Conservation (phyloP, 805 yeast genomes). For the Candida argentea region DNA sequence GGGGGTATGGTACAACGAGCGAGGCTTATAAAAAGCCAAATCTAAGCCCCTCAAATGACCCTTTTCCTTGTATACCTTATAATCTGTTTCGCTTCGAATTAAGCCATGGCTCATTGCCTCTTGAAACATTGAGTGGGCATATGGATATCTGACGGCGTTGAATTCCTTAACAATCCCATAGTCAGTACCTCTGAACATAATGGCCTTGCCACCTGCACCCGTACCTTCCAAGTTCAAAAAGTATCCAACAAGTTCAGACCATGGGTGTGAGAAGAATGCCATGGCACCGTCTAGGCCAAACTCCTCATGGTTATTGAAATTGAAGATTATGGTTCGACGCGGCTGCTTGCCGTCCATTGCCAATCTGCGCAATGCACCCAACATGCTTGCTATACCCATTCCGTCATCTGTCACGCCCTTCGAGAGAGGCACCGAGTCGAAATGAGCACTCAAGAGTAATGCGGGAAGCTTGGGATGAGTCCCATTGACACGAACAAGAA, state of each 20-base stretch:
- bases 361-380: conserved; percentile 54
- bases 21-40: conserved; percentile 79
- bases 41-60: conserved; percentile 77
- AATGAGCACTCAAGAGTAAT: conserved; percentile 73
- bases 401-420: conserved; percentile 92
- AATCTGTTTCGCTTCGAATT: conserved; percentile 79
- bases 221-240: conserved; percentile 86
- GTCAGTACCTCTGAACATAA: conserved; percentile 78
- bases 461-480: conserved; percentile 49
- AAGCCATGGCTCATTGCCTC: conserved; percentile 71
- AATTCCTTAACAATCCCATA: conserved; percentile 54
- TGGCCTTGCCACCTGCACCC: conserved; percentile 82
- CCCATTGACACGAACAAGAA: conserved; percentile 71
- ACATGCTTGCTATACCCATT: conserved; percentile 71
- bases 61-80: conserved; percentile 51
- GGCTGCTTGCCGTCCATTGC: conserved; percentile 37
- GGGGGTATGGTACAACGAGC: conserved; percentile 74
- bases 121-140: conserved; percentile 72
- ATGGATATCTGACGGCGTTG: conserved; percentile 52
- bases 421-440: conserved; percentile 80
- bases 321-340: conserved; percentile 61
- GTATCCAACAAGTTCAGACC: conserved; percentile 51
- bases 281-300: conserved; percentile 79
- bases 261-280: conserved; percentile 61
- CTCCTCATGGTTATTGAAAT: conserved; percentile 86